Base-by-base conservation (phyloP, 2,329 filamentous ascomycete species). In the Colletotrichum sp. region DNA sequence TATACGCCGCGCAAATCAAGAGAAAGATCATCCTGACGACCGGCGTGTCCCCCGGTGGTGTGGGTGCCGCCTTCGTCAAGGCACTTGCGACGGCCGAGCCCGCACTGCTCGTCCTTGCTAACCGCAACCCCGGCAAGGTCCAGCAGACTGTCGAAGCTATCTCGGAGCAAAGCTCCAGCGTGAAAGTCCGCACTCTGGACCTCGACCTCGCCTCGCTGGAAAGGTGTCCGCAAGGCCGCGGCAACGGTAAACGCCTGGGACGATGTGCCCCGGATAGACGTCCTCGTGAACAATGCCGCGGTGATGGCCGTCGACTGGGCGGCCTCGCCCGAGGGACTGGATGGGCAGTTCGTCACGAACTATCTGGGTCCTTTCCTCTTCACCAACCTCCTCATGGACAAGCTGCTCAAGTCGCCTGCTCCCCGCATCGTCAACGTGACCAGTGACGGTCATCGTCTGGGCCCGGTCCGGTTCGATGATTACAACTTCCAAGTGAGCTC, bases 351-450 rank as follows among this genome's bases (percentile, higher is more conserved):
- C 65, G 85, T 83, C 0, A 84, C 84, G 4, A 88, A 88, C 66
- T 85, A 89, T 67, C 66, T 89, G 8, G 85, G 84, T 0, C 88
- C 88, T 78, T 89, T 86, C 65, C 81, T 89, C 3, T 81, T 90
- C 43, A 85, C 86, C 16, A 87, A 87, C 76, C 79, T 87, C 24
- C 79, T 89, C 61, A 85, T 88, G 81, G 81, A 80, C 0, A 87
- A 87, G 78, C 75, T 89, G 5, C 79, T 87, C 21, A 81, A 80
- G 6, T 79, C 84, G 38, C 73, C 64, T 70, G 80, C 77, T 38
- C 83, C 77, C 10, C 81, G 88, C 0, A 79, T 89, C 10, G 82
- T 89, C 43, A 88, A 84, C 71, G 82, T 89, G 8, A 83, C 82
- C n/a, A 82, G 82, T 71, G 76, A 82, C 58, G 79, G 82, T 34